These are phyloP conservation scores for Diplodia intermedia DNA, from an alignment of 2,329 filamentous ascomycete genomes.

Conservation along the genomic window DNA sequence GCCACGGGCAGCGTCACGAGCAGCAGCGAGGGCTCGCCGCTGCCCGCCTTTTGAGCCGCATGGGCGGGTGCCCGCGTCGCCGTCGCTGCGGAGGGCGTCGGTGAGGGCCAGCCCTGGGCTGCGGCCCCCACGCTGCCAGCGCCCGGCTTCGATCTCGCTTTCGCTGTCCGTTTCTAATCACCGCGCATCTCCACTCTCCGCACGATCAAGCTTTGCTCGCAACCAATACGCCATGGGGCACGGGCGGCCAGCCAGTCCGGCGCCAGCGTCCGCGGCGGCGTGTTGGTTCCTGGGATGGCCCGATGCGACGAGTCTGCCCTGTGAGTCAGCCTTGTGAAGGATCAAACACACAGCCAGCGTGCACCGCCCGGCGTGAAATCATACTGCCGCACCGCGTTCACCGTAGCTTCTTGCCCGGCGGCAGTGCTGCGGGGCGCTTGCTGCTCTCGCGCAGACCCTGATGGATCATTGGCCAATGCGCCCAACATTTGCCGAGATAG, in stretches of 20 bases:
- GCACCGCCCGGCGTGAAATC: not conserved
- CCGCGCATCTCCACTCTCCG: slow-evolving; percentile 1
- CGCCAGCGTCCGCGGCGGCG: not conserved
- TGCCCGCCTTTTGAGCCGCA: slow-evolving; percentile 25
- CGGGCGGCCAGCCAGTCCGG: not conserved
- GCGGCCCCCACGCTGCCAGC: too few relatives aligned
- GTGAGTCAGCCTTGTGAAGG: slow-evolving; percentile 33
- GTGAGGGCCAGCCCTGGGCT: slow-evolving; percentile 2
- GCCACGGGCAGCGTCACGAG: not conserved
- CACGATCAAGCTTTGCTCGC: not conserved
- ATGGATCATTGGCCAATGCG: slow-evolving; percentile 16
- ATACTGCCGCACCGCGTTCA: too few relatives aligned
- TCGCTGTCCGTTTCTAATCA: slow-evolving; percentile 29
- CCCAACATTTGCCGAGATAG: slow-evolving; percentile 4
- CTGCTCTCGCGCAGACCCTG: not conserved
- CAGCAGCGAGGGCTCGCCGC: slow-evolving; percentile 1
- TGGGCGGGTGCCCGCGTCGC: not conserved
- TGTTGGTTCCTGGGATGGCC: slow-evolving; percentile 13
- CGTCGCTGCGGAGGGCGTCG: not conserved
- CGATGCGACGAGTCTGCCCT: slow-evolving; percentile 25
- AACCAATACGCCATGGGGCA: not conserved
- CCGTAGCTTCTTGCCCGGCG: not conserved
- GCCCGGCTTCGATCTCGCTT: slow-evolving; percentile 1
- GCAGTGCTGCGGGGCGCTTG: slow-evolving; percentile 1
- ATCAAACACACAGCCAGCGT: slow-evolving; percentile 5